Percentiles rank a stretch among this genome's conserved stretches.
These are phyloP conservation scores for Spirogloea muscicola DNA, from an alignment of 139 green algal species.

Conservation along the genomic window DNA sequence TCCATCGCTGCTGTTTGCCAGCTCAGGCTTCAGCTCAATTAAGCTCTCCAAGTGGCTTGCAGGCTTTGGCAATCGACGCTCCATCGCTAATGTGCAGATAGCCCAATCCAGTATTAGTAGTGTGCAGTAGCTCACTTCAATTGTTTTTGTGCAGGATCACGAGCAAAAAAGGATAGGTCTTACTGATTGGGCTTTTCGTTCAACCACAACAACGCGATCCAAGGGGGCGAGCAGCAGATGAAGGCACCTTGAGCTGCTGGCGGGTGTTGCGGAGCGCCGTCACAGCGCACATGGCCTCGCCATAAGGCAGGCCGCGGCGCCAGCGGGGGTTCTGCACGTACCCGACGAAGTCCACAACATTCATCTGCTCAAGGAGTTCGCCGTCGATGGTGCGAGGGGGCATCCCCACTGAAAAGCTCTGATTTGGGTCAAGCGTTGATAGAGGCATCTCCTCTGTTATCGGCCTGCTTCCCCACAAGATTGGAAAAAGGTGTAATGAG, in stretches of 20 bases:
- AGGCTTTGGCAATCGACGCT: too few relatives aligned
- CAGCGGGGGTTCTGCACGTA: slow-evolving; percentile 78
- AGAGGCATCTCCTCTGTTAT: slow-evolving; percentile 48
- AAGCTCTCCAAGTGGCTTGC: too few relatives aligned
- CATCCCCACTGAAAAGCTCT: slow-evolving; percentile 51
- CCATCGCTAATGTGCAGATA: too few relatives aligned
- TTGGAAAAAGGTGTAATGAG: too few relatives aligned
- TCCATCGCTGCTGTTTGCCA: too few relatives aligned
- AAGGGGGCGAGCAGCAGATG: background rate
- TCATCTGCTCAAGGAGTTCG: slow-evolving; percentile 57
- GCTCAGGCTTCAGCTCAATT: too few relatives aligned
- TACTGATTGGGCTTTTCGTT: too few relatives aligned
- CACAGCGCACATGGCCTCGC: slow-evolving; percentile 46
- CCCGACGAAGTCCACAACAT: slow-evolving; percentile 74
- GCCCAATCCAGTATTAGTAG: too few relatives aligned
- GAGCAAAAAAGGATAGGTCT: too few relatives aligned
- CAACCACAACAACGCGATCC: too few relatives aligned
- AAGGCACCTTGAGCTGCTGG: slow-evolving; percentile 28
- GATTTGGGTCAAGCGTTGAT: slow-evolving; percentile 53
- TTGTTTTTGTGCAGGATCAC: too few relatives aligned
- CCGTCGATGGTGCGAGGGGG: slow-evolving; percentile 64
- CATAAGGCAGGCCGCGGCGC: slow-evolving; percentile 47
- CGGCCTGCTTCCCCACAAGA: background rate
- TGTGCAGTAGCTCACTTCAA: too few relatives aligned
- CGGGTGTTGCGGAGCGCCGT: slow-evolving; percentile 58